Evolutionary conservation across 257 asterid species (phyloP).

Genomic region (Handroanthus guayacan): DNA sequence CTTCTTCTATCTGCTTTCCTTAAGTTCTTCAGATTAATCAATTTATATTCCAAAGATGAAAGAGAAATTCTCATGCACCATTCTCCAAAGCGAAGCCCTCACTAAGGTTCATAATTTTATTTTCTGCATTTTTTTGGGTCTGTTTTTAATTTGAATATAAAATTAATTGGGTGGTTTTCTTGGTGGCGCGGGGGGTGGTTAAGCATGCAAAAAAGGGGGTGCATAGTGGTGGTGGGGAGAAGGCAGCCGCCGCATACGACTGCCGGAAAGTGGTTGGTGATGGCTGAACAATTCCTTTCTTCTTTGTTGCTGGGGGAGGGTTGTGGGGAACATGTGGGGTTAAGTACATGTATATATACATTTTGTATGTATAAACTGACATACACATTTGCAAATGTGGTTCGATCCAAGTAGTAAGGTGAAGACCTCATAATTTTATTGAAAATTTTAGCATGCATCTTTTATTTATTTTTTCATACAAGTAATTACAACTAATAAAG

Average conservation of each 20-base stretch:
- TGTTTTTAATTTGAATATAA: not conserved
- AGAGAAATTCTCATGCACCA: conserved; percentile 49
- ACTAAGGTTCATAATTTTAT: conserved; percentile 42
- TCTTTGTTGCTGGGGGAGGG: not conserved
- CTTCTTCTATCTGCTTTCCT: not conserved
- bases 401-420: too few relatives aligned
- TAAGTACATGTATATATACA: not conserved
- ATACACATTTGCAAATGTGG: too few relatives aligned
- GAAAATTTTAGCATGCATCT: too few relatives aligned
- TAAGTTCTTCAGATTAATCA: not conserved
- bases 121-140: not conserved
- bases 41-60: conserved; percentile 41
- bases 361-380: not conserved
- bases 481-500: too few relatives aligned
- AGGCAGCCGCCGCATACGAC: not conserved
- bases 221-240: not conserved
- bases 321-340: not conserved
- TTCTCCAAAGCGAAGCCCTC: conserved; percentile 64
- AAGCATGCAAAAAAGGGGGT: not conserved
- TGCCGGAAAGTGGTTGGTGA: not conserved
- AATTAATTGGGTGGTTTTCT: not conserved
- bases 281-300: not conserved
- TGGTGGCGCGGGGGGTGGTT: not conserved
- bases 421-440: too few relatives aligned
- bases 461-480: too few relatives aligned